phyloP scores from a whole-genome alignment of 805 yeast species.

The Metschnikowia baotianmanensis region DNA sequence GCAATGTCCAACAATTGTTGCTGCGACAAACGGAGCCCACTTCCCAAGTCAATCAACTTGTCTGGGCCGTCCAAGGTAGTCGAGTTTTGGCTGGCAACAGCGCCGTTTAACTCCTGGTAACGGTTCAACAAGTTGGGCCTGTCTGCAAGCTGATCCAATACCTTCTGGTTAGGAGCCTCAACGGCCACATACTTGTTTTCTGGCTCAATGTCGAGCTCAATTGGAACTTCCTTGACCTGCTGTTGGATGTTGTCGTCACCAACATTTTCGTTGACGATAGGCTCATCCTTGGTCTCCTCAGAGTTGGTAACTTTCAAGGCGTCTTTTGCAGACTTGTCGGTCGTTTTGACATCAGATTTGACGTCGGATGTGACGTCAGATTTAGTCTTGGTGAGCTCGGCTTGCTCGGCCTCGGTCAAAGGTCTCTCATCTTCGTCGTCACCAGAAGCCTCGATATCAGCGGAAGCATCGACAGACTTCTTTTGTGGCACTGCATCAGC shows the following conservation, averaged over 20 bases:
- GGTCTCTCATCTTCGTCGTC: conserved; percentile 15
- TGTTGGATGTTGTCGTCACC: conserved; percentile 30
- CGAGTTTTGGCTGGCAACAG: conserved; percentile 47
- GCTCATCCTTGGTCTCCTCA: conserved; percentile 6
- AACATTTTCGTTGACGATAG: conserved; percentile 7
- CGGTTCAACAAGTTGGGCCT: conserved; percentile 49
- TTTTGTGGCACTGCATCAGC: conserved; percentile 2
- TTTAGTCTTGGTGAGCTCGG: no score
- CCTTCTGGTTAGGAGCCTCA: conserved; percentile 34
- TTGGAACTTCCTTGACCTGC: conserved; percentile 29
- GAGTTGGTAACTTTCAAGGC: background rate
- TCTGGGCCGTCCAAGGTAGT: conserved; percentile 48
- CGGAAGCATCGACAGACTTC: conserved; percentile 2
- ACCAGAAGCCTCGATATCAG: background rate
- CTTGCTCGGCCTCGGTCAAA: conserved; percentile 9
- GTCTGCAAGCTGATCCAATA: conserved; percentile 38
- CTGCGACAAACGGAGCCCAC: conserved; percentile 53
- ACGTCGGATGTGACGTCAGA: no score
- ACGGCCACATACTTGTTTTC: conserved; percentile 35
- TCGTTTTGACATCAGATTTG: no score
- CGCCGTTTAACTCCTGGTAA: conserved; percentile 48
- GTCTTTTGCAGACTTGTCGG: background rate
- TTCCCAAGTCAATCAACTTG: conserved; percentile 50
- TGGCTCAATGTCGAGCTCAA: conserved; percentile 35
- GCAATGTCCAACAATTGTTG: conserved; percentile 56